phyloP scores from a whole-genome alignment of 2,329 filamentous ascomycete genomes.

The Sphaerostilbella broomeana region DNA sequence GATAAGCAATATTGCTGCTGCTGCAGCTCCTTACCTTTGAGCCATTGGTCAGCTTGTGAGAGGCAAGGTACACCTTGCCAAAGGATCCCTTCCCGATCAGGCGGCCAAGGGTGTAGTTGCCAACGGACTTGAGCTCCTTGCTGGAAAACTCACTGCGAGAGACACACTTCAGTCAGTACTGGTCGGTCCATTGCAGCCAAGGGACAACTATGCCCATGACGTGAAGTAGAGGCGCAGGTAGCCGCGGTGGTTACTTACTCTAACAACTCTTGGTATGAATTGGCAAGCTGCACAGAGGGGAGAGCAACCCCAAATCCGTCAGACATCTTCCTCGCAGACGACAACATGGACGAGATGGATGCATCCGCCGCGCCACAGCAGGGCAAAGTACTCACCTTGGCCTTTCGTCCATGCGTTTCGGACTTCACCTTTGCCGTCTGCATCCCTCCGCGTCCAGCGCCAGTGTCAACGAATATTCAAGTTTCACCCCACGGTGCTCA shows the following conservation, averaged over 20 bases:
- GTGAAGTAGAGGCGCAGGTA: too few relatives aligned
- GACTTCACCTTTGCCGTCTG: conserved; percentile 49
- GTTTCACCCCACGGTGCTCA: too few relatives aligned
- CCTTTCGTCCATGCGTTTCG: conserved; percentile 55
- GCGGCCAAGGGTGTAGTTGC: conserved; percentile 86
- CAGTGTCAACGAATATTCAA: too few relatives aligned
- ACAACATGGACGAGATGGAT: too few relatives aligned
- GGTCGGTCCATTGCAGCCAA: too few relatives aligned
- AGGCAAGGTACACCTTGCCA: conserved; percentile 93
- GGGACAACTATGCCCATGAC: too few relatives aligned
- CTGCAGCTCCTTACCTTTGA: conserved; percentile 66
- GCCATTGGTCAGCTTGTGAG: conserved; percentile 96
- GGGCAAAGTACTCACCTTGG: conserved; percentile 52
- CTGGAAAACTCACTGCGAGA: conserved; percentile 78
- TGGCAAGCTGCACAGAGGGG: conserved; percentile 89
- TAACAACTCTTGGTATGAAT: conserved; percentile 92
- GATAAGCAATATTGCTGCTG: too few relatives aligned
- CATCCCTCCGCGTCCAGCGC: conserved; percentile 36
- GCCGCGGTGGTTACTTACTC: too few relatives aligned
- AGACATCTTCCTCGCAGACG: too few relatives aligned
- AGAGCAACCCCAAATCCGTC: conserved; percentile 1
- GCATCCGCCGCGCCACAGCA: too few relatives aligned
- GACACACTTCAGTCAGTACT: conserved; percentile 1
- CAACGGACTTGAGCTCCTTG: conserved; percentile 83
- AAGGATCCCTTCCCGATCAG: conserved; percentile 97